Base-by-base conservation (phyloP, 768 basidiomycete species). In the Termitomyces sp. region DNA sequence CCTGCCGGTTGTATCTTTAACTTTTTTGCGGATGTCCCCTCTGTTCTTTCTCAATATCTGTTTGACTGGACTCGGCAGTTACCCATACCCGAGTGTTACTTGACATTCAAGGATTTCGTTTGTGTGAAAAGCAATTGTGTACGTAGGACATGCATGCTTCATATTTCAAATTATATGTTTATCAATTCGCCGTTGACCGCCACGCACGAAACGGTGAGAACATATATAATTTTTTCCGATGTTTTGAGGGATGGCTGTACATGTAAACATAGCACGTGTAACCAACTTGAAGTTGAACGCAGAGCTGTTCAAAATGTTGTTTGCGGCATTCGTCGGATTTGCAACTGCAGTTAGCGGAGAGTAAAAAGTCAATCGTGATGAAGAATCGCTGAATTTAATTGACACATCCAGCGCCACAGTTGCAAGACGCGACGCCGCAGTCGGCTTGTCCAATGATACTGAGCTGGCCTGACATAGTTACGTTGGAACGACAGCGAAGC, bases 241-340 rank as follows among this genome's bases (percentile, higher is more conserved):
- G 35, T 14, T 33, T 33, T 9, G 9, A 5, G 5, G 35, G 35
- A 14, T 15, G n/a, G 40, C 8, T 9, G 40, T 19, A 19, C n/a
- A 41, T 9, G n/a, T n/a, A 41, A 19, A n/a, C 19, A 40, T 40
- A 43, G 12, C 9, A 33, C 9, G 23, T 3, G 3, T 44, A 1
- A 48, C 10, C 8, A 10, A 30, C 30, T 12, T 52, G 23, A 23
- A 23, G 23, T 23, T 23, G 6, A 10, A 11, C 28, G 21, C 9
- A 17, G 6, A 10, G 5, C n/a, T 12, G 23, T 60, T 78, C 70
- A 83, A 75, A 82, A 87, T 71, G 85, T 85, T 83, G n/a, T n/a
- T n/a, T n/a, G n/a, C n/a, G n/a, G n/a, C 84, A 85, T 58, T 80
- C 77, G 50, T 77, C 79, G 53, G 81, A 67, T 70, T 80, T 78